Percentiles rank a stretch among this genome's conserved stretches.
Evolutionary conservation across 129 eudicot species (phyloP).

Genomic region (Artemisia annua): DNA sequence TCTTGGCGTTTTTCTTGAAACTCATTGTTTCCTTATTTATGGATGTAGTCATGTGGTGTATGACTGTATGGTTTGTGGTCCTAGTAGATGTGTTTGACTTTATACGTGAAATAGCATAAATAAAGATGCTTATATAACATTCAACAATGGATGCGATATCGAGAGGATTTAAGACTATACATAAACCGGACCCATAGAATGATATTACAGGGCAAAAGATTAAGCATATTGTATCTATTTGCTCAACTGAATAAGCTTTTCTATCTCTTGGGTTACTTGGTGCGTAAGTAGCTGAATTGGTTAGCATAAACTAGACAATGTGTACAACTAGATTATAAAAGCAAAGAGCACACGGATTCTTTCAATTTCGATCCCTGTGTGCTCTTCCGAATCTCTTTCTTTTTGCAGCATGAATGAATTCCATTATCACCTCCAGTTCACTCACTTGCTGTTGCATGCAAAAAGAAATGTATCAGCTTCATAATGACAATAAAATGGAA

Average conservation of each 20-base stretch:
- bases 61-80: background rate
- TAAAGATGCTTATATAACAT: background rate
- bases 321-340: constrained; percentile 29
- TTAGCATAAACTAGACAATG: constrained; percentile 37
- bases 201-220: constrained; percentile 39
- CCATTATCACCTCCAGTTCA: constrained; percentile 78
- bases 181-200: background rate
- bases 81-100: background rate
- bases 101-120: too few relatives aligned
- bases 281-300: constrained; percentile 24
- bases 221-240: constrained; percentile 14
- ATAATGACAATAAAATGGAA: background rate
- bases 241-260: constrained; percentile 23
- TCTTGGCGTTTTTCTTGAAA: too few relatives aligned
- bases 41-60: background rate
- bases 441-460: constrained; percentile 59
- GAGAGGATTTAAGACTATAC: background rate
- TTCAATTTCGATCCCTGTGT: constrained; percentile 34
- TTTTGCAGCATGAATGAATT: constrained; percentile 78
- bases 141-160: constrained; percentile 15
- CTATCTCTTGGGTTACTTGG: constrained; percentile 30
- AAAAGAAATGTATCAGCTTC: constrained; percentile 20
- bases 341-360: constrained; percentile 18
- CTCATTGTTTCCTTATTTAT: too few relatives aligned
- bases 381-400: constrained; percentile 44